phyloP scores from a whole-genome alignment of 2,329 filamentous ascomycete genomes.

The Plectosphaerella sp. region DNA sequence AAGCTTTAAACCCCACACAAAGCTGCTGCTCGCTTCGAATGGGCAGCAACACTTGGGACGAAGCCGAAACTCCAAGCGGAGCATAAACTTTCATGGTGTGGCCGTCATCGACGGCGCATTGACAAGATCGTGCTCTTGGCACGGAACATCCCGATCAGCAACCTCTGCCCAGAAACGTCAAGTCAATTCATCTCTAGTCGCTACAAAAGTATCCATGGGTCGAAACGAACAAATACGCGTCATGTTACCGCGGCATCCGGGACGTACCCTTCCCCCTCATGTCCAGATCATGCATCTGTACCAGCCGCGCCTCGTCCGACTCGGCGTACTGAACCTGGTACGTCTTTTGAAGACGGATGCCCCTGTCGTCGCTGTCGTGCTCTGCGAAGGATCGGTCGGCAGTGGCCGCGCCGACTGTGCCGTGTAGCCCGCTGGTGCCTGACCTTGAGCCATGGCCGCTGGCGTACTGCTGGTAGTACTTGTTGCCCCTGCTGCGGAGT shows the following conservation, averaged over 20 bases:
- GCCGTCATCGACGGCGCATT: too few species aligned
- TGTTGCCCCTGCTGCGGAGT: slow-evolving; percentile 7
- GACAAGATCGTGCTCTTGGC: too few species aligned
- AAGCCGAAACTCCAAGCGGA: too few species aligned
- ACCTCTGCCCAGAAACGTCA: not conserved
- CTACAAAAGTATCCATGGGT: not conserved
- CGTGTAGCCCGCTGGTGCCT: not conserved
- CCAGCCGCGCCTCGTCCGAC: slow-evolving; percentile 24
- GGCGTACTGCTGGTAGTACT: slow-evolving; percentile 10
- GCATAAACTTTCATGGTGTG: too few species aligned
- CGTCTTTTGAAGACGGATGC: slow-evolving; percentile 27
- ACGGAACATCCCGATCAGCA: not conserved
- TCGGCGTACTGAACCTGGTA: slow-evolving; percentile 27
- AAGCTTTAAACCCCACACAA: too few species aligned
- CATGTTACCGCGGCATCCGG: not conserved
- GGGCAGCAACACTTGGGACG: not conserved
- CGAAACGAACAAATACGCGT: not conserved
- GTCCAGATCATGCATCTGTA: slow-evolving; percentile 21
- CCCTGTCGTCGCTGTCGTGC: not conserved
- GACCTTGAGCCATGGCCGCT: slow-evolving; percentile 5
- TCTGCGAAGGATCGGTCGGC: slow-evolving; percentile 2
- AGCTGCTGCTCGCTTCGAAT: not conserved
- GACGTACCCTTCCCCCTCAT: not conserved
- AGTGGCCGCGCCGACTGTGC: slow-evolving; percentile 1
- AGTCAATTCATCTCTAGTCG: not conserved